Percentiles rank a stretch among this genome's conserved stretches.
Evolutionary conservation across 2,329 filamentous ascomycete species (phyloP).

Genomic region (Arthrobotrys iridis): DNA sequence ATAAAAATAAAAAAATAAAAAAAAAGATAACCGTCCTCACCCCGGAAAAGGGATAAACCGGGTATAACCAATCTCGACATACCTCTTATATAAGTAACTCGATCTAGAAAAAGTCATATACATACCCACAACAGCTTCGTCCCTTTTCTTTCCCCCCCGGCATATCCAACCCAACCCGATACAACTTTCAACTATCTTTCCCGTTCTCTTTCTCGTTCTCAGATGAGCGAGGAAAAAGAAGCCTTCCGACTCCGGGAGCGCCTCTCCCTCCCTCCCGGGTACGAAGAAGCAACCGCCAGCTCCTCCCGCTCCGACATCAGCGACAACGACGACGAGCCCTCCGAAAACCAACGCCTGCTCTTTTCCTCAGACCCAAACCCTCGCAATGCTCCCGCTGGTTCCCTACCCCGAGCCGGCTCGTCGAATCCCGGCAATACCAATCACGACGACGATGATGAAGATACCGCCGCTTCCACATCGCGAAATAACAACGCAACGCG

Average conservation of each 20-base stretch:
- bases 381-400: conserved; percentile 4
- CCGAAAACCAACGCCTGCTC: conserved; percentile 47
- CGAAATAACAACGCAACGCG: conserved; percentile 64
- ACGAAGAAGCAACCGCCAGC: conserved; percentile 50
- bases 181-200: neutral
- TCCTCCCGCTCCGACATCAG: conserved; percentile 48
- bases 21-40: too few relatives aligned
- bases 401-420: too few relatives aligned
- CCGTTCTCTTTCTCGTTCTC: neutral
- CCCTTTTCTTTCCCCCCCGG: neutral
- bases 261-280: conserved; percentile 49
- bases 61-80: too few relatives aligned
- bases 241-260: conserved; percentile 53
- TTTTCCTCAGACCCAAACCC: conserved; percentile 33
- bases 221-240: conserved; percentile 54
- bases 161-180: neutral
- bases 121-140: too few relatives aligned
- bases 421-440: too few relatives aligned
- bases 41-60: too few relatives aligned
- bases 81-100: too few relatives aligned
- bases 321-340: conserved; percentile 49
- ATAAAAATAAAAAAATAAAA: too few relatives aligned
- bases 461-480: conserved; percentile 24
- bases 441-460: conserved; percentile 10
- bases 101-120: too few relatives aligned